phyloP scores from a whole-genome alignment of 2,329 filamentous ascomycete genomes.

The Tolypocladium guangdongense region DNA sequence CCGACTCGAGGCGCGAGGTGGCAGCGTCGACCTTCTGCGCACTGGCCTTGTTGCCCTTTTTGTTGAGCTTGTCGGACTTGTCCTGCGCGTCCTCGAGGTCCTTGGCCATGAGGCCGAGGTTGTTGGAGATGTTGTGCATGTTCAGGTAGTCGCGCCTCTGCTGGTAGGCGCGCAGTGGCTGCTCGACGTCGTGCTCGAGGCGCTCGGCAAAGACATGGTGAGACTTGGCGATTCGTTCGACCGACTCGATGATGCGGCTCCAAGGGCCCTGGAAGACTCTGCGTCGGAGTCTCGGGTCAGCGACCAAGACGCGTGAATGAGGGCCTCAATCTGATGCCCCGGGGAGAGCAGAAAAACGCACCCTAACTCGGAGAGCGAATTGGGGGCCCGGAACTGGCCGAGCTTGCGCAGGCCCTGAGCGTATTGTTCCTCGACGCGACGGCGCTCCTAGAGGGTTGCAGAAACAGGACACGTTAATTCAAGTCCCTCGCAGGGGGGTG shows the following conservation, averaged over 20 bases:
- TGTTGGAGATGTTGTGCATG: constrained; percentile 71
- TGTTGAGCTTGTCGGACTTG: constrained; percentile 72
- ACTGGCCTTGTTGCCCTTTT: constrained; percentile 67
- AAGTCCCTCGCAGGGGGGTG: background rate
- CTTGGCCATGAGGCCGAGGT: constrained; percentile 68
- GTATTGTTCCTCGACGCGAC: constrained; percentile 85
- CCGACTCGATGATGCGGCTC: constrained; percentile 73
- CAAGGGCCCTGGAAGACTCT: constrained; percentile 88
- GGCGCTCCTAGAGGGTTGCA: constrained; percentile 59
- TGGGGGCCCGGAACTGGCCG: constrained; percentile 60
- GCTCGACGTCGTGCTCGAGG: constrained; percentile 82
- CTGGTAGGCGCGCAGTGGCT: constrained; percentile 66
- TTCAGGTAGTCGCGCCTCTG: constrained; percentile 66
- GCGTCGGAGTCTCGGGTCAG: constrained; percentile 10
- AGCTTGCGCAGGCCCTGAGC: constrained; percentile 73
- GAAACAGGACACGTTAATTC: background rate
- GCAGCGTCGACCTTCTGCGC: constrained; percentile 69
- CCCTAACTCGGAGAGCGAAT: constrained; percentile 75
- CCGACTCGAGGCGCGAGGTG: constrained; percentile 60
- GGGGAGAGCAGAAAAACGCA: constrained; percentile 32
- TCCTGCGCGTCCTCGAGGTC: constrained; percentile 78
- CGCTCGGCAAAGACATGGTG: constrained; percentile 71
- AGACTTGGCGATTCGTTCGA: constrained; percentile 70
- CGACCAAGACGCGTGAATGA: background rate
- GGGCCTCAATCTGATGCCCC: background rate